Percentiles rank a stretch among this genome's conserved stretches.
These are phyloP conservation scores for Bolboschoenoplectus hybrid DNA, from an alignment of 202 grass and related monocot genomes.

Conservation along the genomic window DNA sequence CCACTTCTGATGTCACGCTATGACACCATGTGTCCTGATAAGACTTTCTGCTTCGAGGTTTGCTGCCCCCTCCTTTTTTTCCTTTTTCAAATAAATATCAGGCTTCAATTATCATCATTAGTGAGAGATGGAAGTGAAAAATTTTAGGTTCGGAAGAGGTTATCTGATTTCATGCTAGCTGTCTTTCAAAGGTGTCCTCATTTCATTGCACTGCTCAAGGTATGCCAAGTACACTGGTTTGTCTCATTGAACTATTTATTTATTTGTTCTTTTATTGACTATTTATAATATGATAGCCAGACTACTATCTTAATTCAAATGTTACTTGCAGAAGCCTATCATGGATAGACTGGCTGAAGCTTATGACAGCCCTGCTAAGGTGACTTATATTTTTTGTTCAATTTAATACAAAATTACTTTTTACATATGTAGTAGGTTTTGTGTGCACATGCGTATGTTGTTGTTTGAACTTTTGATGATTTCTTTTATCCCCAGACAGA, in stretches of 20 bases:
- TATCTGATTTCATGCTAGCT: conserved; percentile 83
- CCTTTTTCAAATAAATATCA: conserved; percentile 17
- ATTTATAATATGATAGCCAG: neutral
- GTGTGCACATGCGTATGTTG: neutral
- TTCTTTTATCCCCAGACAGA: conserved; percentile 63
- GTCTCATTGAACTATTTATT: conserved; percentile 26
- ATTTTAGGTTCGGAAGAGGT: conserved; percentile 71
- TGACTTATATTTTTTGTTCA: conserved; percentile 21
- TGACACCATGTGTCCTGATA: conserved; percentile 88
- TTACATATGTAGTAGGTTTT: neutral
- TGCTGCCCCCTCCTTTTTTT: neutral
- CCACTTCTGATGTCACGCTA: conserved; percentile 91
- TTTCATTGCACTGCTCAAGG: conserved; percentile 88
- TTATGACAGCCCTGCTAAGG: conserved; percentile 86
- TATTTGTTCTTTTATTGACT: conserved; percentile 25
- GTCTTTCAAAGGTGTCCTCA: conserved; percentile 74
- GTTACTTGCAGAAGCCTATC: conserved; percentile 86
- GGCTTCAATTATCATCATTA: neutral
- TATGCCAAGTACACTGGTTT: conserved; percentile 44
- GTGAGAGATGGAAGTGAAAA: conserved; percentile 32
- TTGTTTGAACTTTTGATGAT: conserved; percentile 30
- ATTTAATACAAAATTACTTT: conserved; percentile 10
- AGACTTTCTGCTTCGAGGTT: conserved; percentile 93
- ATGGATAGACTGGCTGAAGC: conserved; percentile 79
- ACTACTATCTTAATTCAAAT: conserved; percentile 38